phyloP scores from a whole-genome alignment of 495 filamentous ascomycete species.

The Parathielavia appendiculata region DNA sequence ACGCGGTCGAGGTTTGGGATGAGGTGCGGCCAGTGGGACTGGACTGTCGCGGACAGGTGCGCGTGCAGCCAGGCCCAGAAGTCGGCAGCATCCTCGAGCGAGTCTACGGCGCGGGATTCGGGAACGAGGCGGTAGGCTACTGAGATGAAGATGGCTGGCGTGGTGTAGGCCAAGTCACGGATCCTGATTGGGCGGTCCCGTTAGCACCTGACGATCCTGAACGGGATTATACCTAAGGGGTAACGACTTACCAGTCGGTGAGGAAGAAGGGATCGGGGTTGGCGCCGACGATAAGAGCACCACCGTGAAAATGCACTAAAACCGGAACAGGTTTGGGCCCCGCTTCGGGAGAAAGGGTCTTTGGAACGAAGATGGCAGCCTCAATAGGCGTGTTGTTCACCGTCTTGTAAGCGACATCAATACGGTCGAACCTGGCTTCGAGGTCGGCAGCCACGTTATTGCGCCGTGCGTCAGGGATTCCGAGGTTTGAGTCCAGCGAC shows the following conservation, averaged over 20 bases:
- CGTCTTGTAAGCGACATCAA: constrained; percentile 21
- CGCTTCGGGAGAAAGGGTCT: constrained; percentile 1
- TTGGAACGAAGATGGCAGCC: constrained; percentile 20
- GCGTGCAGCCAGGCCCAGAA: constrained; percentile 48
- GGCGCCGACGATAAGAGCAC: constrained; percentile 18
- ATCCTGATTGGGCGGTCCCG: constrained; percentile 5
- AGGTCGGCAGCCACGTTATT: not conserved
- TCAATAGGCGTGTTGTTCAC: constrained; percentile 17
- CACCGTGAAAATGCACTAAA: constrained; percentile 25
- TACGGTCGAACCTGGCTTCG: constrained; percentile 9
- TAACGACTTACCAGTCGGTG: constrained; percentile 13
- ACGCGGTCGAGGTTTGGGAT: constrained; percentile 13
- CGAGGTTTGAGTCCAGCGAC: no score
- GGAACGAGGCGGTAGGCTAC: constrained; percentile 47
- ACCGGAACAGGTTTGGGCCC: constrained; percentile 5
- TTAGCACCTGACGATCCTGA: not conserved
- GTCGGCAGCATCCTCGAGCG: constrained; percentile 45
- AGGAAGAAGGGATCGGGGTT: constrained; percentile 19
- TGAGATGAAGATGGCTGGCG: constrained; percentile 27
- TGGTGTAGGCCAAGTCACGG: constrained; percentile 11
- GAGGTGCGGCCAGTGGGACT: constrained; percentile 1
- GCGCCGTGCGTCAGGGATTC: not conserved
- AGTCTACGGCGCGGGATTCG: constrained; percentile 43
- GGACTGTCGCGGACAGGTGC: not conserved
- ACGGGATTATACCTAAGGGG: not conserved